Percentiles rank a stretch among this genome's conserved stretches.
phyloP scores from a whole-genome alignment of 805 yeast species.

The Metschnikowia vanudenii region DNA sequence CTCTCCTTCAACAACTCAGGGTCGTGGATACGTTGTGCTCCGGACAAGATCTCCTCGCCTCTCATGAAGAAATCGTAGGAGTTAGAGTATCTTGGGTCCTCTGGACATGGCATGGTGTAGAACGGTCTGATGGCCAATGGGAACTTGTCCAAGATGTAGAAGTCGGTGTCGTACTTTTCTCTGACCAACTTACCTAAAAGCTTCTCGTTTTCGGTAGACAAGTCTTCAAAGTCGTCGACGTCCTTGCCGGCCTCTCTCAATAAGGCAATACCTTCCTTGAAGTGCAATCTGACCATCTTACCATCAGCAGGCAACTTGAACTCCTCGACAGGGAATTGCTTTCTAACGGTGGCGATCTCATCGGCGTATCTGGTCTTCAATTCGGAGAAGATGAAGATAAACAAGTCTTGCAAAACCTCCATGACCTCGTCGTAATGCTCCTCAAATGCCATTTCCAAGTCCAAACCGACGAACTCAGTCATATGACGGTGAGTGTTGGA shows the following conservation, averaged over 20 bases:
- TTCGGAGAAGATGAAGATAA: slow-evolving; percentile 83
- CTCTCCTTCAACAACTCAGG: slow-evolving; percentile 77
- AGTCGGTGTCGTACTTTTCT: slow-evolving; percentile 95
- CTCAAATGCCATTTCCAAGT: slow-evolving; percentile 96
- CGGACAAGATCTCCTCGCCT: slow-evolving; percentile 99
- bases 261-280: slow-evolving; percentile 86
- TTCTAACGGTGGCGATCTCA: slow-evolving; percentile 87
- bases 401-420: slow-evolving; percentile 63
- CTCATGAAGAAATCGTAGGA: slow-evolving; percentile 99
- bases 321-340: slow-evolving; percentile 96
- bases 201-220: slow-evolving; percentile 92
- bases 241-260: slow-evolving; percentile 84
- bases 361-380: slow-evolving; percentile 73
- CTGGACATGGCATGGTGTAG: slow-evolving; percentile 98
- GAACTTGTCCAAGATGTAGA: slow-evolving; percentile 96
- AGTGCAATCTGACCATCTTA: slow-evolving; percentile 85
- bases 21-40: slow-evolving; percentile 99
- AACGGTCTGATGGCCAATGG: slow-evolving; percentile 96
- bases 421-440: slow-evolving; percentile 95
- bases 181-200: slow-evolving; percentile 86
- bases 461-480: slow-evolving; percentile 98
- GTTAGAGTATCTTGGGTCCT: slow-evolving; percentile 89
- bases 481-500: slow-evolving; percentile 98
- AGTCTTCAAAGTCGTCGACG: slow-evolving; percentile 84
- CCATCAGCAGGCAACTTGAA: slow-evolving; percentile 92